Evolutionary conservation across 2,329 filamentous ascomycete species (phyloP).

Genomic region (Chrysosporium queenslandicum): DNA sequence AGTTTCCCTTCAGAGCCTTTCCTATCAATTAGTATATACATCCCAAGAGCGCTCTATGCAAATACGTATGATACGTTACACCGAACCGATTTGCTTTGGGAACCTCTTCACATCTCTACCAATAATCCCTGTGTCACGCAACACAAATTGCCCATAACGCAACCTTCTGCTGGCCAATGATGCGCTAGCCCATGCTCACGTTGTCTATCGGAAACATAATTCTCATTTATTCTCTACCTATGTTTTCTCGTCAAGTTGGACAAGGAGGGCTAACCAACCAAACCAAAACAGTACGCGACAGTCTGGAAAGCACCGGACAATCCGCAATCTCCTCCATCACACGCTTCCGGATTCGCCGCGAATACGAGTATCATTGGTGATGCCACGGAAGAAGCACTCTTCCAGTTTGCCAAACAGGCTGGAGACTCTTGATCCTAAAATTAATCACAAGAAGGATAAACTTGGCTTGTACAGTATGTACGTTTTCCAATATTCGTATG

Average conservation of each 20-base stretch:
- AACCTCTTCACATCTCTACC: background rate
- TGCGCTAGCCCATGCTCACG: background rate
- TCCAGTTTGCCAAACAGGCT: slow-evolving; percentile 7
- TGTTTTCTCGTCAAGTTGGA: background rate
- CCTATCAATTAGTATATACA: too few relatives aligned
- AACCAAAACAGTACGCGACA: slow-evolving; percentile 7
- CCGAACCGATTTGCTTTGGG: background rate
- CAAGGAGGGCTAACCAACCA: background rate
- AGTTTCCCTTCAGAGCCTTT: slow-evolving; percentile 4
- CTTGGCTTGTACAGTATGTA: too few relatives aligned
- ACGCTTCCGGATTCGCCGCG: background rate
- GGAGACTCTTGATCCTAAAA: background rate
- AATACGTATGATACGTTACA: slow-evolving; percentile 2
- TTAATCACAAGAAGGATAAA: too few relatives aligned
- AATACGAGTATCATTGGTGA: background rate
- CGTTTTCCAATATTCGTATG: too few relatives aligned
- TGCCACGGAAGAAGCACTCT: background rate
- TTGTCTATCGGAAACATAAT: background rate
- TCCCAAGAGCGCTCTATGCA: background rate
- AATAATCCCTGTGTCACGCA: background rate
- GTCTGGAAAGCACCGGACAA: slow-evolving; percentile 5
- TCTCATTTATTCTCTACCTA: background rate
- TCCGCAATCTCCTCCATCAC: background rate
- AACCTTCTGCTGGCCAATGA: background rate
- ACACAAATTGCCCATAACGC: background rate